Evolutionary conservation across 148 eudicot genomes (phyloP).

Genomic region (Chenopodium berlandieri): DNA sequence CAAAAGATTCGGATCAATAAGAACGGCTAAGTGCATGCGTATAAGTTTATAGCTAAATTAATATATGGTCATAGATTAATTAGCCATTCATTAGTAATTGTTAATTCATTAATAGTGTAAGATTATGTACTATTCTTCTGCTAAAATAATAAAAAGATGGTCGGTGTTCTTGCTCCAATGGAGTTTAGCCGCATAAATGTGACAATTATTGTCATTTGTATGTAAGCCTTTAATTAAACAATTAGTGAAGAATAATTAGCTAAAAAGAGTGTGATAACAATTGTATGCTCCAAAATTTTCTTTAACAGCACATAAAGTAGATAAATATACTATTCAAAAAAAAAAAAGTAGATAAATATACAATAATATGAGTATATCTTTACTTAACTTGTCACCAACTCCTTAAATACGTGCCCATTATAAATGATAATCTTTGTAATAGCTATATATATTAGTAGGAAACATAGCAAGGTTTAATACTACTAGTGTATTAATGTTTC

Average conservation of each 20-base stretch:
- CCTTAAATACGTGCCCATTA: neutral
- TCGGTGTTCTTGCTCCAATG: slow-evolving; percentile 12
- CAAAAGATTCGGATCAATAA: neutral
- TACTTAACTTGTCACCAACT: neutral
- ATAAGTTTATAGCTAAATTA: neutral
- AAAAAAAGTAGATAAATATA: neutral
- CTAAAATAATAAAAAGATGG: slow-evolving; percentile 12
- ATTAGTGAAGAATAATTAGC: neutral
- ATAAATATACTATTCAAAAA: neutral
- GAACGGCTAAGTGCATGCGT: slow-evolving; percentile 13
- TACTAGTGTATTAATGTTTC: slow-evolving; percentile 21
- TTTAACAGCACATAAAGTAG: slow-evolving; percentile 7
- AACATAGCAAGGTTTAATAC: neutral
- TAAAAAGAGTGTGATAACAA: neutral
- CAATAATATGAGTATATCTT: neutral
- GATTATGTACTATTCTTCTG: neutral
- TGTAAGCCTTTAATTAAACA: neutral
- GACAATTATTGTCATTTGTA: neutral
- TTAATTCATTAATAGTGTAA: neutral
- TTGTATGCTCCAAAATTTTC: neutral
- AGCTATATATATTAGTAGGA: neutral
- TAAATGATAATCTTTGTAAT: neutral
- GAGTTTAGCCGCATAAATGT: slow-evolving; percentile 9
- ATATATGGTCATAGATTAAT: neutral
- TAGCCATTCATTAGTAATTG: neutral